Conservation (phyloP, 164 flowering plant species). For the Houttuynia cordata region DNA sequence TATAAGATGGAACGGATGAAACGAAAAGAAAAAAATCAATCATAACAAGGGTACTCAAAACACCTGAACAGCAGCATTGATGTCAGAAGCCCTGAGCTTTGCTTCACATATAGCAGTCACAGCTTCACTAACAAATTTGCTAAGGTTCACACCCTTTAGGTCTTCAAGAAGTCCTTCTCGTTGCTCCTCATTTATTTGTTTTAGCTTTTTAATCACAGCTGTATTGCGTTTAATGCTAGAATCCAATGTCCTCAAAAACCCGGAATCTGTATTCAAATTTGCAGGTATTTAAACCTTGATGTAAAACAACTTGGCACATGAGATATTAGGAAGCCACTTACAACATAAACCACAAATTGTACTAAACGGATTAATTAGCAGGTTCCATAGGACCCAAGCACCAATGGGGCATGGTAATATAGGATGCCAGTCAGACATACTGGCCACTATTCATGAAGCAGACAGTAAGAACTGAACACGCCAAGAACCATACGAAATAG, state of each 20-base stretch:
- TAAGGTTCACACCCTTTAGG: slow-evolving; percentile 66
- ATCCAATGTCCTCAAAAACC: slow-evolving; percentile 80
- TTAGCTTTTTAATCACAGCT: slow-evolving; percentile 87
- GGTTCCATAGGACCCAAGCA: too few relatives aligned
- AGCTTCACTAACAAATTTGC: slow-evolving; percentile 99
- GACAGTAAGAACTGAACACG: too few relatives aligned
- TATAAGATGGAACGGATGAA: background rate
- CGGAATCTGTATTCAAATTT: slow-evolving; percentile 43
- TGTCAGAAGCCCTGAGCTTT: slow-evolving; percentile 74
- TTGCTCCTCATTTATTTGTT: slow-evolving; percentile 91
- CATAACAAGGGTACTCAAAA: background rate
- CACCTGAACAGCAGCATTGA: slow-evolving; percentile 96
- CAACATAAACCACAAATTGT: too few relatives aligned
- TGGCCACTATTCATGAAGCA: too few relatives aligned
- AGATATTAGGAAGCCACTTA: too few relatives aligned
- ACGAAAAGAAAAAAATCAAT: background rate
- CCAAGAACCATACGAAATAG: too few relatives aligned
- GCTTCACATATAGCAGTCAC: slow-evolving; percentile 95
- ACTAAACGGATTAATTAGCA: too few relatives aligned
- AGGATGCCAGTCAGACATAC: too few relatives aligned
- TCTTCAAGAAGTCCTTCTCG: slow-evolving; percentile 84
- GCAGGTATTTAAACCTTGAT: background rate
- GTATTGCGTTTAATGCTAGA: slow-evolving; percentile 95
- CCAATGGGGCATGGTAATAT: too few relatives aligned
- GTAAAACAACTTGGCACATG: background rate